Conservation (phyloP, 1,139 yeast genomes). For the Lodderomyces oxycetoniae region DNA sequence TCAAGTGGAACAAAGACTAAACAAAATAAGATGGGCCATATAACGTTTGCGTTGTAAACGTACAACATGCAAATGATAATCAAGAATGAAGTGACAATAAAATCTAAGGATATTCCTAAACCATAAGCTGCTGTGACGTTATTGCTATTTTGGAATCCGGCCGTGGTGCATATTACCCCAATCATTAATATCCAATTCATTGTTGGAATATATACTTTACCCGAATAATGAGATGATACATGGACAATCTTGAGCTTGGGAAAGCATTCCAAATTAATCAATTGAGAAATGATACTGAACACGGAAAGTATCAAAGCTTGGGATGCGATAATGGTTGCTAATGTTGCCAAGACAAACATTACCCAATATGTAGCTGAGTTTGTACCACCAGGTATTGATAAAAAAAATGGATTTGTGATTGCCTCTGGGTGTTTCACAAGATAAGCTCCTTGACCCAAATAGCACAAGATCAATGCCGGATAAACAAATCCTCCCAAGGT, state of each 20-base stretch:
- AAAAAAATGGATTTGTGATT: slow-evolving; percentile 40
- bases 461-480: slow-evolving; percentile 46
- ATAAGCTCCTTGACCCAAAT: slow-evolving; percentile 57
- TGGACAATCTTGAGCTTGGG: slow-evolving; percentile 45
- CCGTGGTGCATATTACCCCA: slow-evolving; percentile 46
- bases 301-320: slow-evolving; percentile 58
- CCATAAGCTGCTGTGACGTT: slow-evolving; percentile 59
- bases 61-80: slow-evolving; percentile 43
- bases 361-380: slow-evolving; percentile 46
- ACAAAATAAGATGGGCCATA: slow-evolving; percentile 32
- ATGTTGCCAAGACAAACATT: slow-evolving; percentile 48
- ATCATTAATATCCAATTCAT: slow-evolving; percentile 48
- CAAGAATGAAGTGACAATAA: slow-evolving; percentile 46
- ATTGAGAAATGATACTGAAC: slow-evolving; percentile 47
- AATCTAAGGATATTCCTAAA: slow-evolving; percentile 52
- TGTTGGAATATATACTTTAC: slow-evolving; percentile 49
- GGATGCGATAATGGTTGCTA: slow-evolving; percentile 54
- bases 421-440: slow-evolving; percentile 38
- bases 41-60: slow-evolving; percentile 36
- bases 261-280: slow-evolving; percentile 50
- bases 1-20: slow-evolving; percentile 45
- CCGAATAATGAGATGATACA: slow-evolving; percentile 38
- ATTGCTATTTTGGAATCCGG: slow-evolving; percentile 47
- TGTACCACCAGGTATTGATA: slow-evolving; percentile 48
- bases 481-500: slow-evolving; percentile 45